Evolutionary conservation across 1,284 basidiomycete genomes (phyloP).

Genomic region (Naganishia albida): DNA sequence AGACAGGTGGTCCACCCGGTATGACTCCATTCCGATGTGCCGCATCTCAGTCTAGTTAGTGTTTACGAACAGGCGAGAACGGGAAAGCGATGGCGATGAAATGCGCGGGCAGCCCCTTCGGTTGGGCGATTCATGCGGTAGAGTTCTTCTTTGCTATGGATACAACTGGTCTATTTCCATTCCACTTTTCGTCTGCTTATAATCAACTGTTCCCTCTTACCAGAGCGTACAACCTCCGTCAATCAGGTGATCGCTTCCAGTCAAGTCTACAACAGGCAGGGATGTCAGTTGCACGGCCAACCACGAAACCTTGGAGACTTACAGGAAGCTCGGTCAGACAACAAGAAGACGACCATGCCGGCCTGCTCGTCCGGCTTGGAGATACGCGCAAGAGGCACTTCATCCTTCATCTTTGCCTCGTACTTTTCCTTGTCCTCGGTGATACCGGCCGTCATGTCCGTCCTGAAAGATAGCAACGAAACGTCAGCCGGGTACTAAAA

Average conservation of each 20-base stretch:
- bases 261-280: slow-evolving; percentile 36
- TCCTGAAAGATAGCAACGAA: slow-evolving; percentile 25
- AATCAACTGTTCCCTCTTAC: slow-evolving; percentile 25
- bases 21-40: too few relatives aligned
- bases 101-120: too few relatives aligned
- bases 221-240: slow-evolving; percentile 41
- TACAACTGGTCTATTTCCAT: slow-evolving; percentile 26
- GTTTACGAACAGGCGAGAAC: too few relatives aligned
- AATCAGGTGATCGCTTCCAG: slow-evolving; percentile 40
- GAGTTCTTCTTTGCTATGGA: slow-evolving; percentile 7
- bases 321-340: slow-evolving; percentile 43
- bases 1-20: too few relatives aligned
- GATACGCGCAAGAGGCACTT: slow-evolving; percentile 36
- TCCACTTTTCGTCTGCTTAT: background rate
- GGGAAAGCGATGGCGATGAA: too few relatives aligned
- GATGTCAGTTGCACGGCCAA: background rate
- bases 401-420: slow-evolving; percentile 29
- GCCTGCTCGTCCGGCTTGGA: slow-evolving; percentile 42
- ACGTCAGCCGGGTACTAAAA: background rate
- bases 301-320: slow-evolving; percentile 27
- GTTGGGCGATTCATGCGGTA: too few relatives aligned
- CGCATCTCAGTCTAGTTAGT: too few relatives aligned
- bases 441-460: slow-evolving; percentile 42
- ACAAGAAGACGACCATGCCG: slow-evolving; percentile 41
- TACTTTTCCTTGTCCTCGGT: slow-evolving; percentile 37